phyloP scores from a whole-genome alignment of 192 early-diverging fungal species.

The Jimgerdemannia flammicorona region DNA sequence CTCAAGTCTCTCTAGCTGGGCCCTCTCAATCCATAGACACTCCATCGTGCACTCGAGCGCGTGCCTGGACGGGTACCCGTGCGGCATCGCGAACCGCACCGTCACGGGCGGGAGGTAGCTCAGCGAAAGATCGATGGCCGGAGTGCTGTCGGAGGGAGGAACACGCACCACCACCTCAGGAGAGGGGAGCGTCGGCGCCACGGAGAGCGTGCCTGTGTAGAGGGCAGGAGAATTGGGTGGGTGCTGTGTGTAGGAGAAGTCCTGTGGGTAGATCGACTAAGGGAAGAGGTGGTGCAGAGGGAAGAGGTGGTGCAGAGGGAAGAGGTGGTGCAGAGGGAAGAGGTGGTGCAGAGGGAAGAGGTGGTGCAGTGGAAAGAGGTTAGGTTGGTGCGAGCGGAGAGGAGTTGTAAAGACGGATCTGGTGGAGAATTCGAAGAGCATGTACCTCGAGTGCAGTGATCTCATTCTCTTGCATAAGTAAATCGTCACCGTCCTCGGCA shows the following conservation, averaged over 20 bases:
- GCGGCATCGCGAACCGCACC: conserved; percentile 21
- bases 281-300: neutral
- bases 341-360: no score
- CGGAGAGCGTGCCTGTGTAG: conserved; percentile 9
- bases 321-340: no score
- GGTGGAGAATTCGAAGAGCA: no score
- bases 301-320: no score
- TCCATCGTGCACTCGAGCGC: conserved; percentile 9
- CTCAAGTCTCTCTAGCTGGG: conserved; percentile 7
- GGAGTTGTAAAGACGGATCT: no score
- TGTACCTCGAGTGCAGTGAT: no score
- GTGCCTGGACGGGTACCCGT: conserved; percentile 13
- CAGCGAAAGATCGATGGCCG: conserved; percentile 1
- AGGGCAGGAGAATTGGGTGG: neutral
- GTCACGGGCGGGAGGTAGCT: conserved; percentile 20
- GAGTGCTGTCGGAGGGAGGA: conserved; percentile 1
- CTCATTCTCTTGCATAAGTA: no score
- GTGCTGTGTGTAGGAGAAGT: conserved; percentile 19
- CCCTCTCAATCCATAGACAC: conserved; percentile 18
- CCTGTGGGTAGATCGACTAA: conserved; percentile 23
- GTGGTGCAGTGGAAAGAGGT: no score
- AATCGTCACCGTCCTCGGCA: no score
- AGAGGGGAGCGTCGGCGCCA: conserved; percentile 1
- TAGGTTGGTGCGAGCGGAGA: no score
- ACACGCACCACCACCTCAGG: conserved; percentile 5